Conservation (phyloP, 179 eudicot genomes). For the Beta macrorhiza region DNA sequence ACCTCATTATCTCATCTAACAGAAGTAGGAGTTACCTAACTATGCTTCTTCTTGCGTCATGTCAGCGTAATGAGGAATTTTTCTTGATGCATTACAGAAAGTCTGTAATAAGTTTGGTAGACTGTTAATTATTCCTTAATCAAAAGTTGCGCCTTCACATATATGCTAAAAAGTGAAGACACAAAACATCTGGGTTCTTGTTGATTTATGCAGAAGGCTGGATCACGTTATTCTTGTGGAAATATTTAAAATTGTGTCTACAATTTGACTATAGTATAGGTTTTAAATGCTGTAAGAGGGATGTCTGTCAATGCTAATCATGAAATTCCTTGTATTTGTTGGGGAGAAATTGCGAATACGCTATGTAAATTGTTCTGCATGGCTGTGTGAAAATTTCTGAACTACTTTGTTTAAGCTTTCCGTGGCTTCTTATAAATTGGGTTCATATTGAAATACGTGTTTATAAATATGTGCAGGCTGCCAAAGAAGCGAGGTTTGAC, state of each 20-base stretch:
- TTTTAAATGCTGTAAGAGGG: no score
- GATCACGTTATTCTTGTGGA: neutral
- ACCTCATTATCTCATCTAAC: no score
- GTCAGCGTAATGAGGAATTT: no score
- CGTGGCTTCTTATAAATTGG: slow-evolving; percentile 11
- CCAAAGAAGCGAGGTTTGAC: slow-evolving; percentile 94
- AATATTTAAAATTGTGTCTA: neutral
- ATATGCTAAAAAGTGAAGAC: neutral
- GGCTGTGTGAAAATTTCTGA: neutral
- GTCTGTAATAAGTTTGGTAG: no score
- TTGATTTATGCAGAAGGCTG: neutral
- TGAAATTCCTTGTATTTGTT: no score
- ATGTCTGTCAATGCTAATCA: no score
- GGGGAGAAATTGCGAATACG: neutral
- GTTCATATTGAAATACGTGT: slow-evolving; percentile 12
- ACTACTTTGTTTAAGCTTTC: neutral
- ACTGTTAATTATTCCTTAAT: no score
- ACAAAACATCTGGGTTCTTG: neutral
- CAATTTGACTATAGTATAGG: neutral
- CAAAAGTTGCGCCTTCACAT: no score
- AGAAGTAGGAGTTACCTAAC: no score
- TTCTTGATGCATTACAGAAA: no score
- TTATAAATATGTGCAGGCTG: slow-evolving; percentile 61
- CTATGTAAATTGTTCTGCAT: neutral
- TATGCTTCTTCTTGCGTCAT: no score